Base-by-base conservation (phyloP, 371 early-diverging fungal species). In the Mortierella sp. region DNA sequence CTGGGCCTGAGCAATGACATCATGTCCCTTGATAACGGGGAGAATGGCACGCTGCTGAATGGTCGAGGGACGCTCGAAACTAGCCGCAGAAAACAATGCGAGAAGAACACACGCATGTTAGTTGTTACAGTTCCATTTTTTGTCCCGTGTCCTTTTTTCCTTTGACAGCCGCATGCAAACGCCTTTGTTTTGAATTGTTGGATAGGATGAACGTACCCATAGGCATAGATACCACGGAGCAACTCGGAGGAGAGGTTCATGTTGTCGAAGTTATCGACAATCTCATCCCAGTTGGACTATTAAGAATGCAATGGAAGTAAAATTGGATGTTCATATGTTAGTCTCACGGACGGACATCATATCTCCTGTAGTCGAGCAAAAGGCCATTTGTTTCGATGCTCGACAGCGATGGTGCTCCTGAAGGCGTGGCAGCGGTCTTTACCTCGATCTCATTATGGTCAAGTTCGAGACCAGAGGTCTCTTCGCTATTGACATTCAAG, bases 1-100 rank as follows among this genome's bases (percentile, higher is more conserved):
- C 88, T 98, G 97, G 51, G 98, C 98, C 90, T 98, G 98, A 50
- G 97, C 97, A 85, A 97, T 97, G 80, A 98, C 96, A 91, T 98
- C 97, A 81, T 93, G 93, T 44, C 95, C 96, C 89, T 91, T 92
- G 79, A 95, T 89, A 57, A 97, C 95, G 69, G 96, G 95, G 89
- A 94, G 89, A 80, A 98, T 98, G 79, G 97, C 98, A 87, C 96
- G 93, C 86, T 96, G 96, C 90, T 98, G 98, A 92, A 98, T 97
- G 80, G 95, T 92, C 70, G 97, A 96, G 61, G 97, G 97, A 82
- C 93, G 93, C 85, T 97, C 97, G 89, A 96, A 97, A 91, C 93
- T 93, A 74, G 74, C 16, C 51, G 14, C 4, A 69, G 43, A 64
- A 75, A 53, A 24, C 21, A 74, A 31, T 19, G 34, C 16, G 50